Conservation (phyloP, 192 early-diverging fungal genomes). For the Coemansia sp. region DNA sequence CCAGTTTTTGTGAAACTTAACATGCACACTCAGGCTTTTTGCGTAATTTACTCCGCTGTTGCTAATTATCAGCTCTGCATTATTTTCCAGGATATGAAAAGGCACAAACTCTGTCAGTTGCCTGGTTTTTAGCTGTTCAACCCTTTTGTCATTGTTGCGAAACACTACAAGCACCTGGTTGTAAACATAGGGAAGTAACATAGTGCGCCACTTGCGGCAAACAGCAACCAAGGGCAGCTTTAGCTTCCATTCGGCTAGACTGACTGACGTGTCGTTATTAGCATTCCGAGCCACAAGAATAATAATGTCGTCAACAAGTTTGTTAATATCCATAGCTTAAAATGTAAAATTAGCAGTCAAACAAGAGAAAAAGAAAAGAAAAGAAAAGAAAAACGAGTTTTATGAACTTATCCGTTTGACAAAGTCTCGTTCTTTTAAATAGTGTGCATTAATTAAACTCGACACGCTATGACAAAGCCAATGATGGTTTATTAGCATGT, state of each 20-base stretch:
- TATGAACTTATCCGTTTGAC: background rate
- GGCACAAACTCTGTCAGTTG: conserved; percentile 1
- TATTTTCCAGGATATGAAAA: background rate
- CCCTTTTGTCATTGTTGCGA: background rate
- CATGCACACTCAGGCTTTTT: background rate
- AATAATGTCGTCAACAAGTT: background rate
- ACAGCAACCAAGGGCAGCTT: background rate
- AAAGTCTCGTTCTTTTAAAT: background rate
- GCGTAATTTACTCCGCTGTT: background rate
- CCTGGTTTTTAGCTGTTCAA: background rate
- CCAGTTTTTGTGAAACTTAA: background rate
- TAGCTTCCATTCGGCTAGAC: background rate
- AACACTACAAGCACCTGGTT: background rate
- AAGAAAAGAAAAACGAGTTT: background rate
- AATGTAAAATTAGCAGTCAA: no score
- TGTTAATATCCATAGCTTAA: background rate
- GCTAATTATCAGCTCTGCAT: background rate
- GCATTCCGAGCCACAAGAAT: background rate
- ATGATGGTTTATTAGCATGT: background rate
- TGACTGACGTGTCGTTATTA: background rate
- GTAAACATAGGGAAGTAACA: background rate
- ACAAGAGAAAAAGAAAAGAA: background rate
- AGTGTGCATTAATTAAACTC: background rate
- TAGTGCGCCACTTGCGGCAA: background rate
- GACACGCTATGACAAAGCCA: background rate